Conservation (phyloP, 129 eudicot genomes). For the Ambrosia trifida region DNA sequence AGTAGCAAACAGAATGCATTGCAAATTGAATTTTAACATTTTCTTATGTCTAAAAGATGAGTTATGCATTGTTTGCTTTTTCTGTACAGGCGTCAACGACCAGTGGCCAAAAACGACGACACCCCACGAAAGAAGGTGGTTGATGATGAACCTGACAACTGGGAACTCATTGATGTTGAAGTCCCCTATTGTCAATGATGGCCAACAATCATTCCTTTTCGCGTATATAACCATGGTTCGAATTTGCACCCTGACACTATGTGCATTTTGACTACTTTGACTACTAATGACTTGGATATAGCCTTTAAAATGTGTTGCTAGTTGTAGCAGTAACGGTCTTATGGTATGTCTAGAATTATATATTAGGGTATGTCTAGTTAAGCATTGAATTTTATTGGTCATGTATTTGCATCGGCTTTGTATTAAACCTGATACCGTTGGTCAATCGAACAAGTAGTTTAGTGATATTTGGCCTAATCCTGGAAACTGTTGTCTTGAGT, state of each 20-base stretch:
- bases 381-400: not conserved
- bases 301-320: conserved; percentile 19
- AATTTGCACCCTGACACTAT: conserved; percentile 22
- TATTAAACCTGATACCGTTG: not conserved
- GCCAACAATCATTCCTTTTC: not conserved
- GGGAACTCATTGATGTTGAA: conserved; percentile 51
- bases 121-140: conserved; percentile 29
- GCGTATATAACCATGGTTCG: conserved; percentile 18
- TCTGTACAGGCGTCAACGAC: conserved; percentile 33
- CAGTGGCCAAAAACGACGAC: conserved; percentile 34
- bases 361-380: not conserved
- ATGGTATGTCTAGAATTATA: not conserved
- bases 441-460: not conserved
- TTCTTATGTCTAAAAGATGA: not conserved
- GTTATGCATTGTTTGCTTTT: not conserved
- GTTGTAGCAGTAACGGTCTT: not conserved
- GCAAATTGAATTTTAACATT: not conserved
- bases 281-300: conserved; percentile 10
- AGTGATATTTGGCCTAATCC: not conserved
- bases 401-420: not conserved
- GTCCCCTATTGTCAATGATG: conserved; percentile 47
- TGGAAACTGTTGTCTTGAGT: not conserved
- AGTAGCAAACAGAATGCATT: not conserved
- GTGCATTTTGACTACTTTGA: conserved; percentile 28
- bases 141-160: conserved; percentile 52